Evolutionary conservation across 2,329 filamentous ascomycete genomes (phyloP), one percentile per base, ranked within the genome.

Genomic region (Tolypocladium album): DNA sequence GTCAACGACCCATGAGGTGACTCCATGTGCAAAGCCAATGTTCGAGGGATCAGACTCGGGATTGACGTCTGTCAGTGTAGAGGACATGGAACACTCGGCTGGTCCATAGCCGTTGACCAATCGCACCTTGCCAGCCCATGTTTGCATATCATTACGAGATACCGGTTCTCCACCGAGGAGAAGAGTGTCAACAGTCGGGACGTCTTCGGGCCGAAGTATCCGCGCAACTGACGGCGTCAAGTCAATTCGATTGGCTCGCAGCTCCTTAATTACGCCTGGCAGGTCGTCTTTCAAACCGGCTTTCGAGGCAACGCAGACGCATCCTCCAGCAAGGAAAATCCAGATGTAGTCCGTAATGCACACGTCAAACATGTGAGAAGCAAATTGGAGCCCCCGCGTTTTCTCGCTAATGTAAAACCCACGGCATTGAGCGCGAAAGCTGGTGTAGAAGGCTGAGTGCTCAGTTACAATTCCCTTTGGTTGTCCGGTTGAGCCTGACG

Each of bases 1-100:
- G 36, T 74, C 67, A 1, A 71, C 71, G 36, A 76, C 60, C 71
- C 71, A 76, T 0, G 59, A 58, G 5, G 50, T 24, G 13, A 53
- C 42, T 3, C 61, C 52, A 2, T 34, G 42, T 2, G 45, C 36
- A 36, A 17, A 34, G 8, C 55, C 61, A 36, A 61, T 59, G 20
- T 36, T 60, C 7, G 39, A 52, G 31, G 58, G 53, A 17, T 61
- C 58, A 9, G 53, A 60, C 24, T 55, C 50, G n/a, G 17, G 3
- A 12, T 8, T 22, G 36, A 39, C 57, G 24, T 60, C 52, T 47
- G 59, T 47, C 34, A 62, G 38, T 4, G 40, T 24, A 12, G 58
- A 62, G 43, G 39, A 61, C 8, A 60, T 45, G 11, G 58, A 58
- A 36, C 60, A 64, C 36, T 59, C 61, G 1, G 60, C 59, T 31